Evolutionary conservation across 257 asterid genomes (phyloP).

Genomic region (Solanum microdontum): DNA sequence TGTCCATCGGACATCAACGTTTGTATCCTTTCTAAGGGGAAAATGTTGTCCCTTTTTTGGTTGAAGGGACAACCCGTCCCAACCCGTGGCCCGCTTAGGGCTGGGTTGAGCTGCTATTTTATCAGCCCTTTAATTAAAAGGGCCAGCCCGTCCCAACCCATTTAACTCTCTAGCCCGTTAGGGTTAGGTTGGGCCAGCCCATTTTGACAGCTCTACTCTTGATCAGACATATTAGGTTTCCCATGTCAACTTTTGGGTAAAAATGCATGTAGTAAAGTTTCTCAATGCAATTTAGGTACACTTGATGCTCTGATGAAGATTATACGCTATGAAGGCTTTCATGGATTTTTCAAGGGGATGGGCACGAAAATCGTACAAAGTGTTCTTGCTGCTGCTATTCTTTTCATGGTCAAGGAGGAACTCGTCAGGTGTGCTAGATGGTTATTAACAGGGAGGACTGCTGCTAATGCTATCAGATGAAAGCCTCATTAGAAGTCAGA

Average conservation of each 20-base stretch:
- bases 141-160: too few species aligned
- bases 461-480: conserved; percentile 13
- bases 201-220: too few species aligned
- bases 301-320: conserved; percentile 79
- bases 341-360: conserved; percentile 88
- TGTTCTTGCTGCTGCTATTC: conserved; percentile 90
- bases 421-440: conserved; percentile 73
- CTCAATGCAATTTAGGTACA: conserved; percentile 47
- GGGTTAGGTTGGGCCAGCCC: too few species aligned
- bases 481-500: conserved; percentile 10
- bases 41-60: too few species aligned
- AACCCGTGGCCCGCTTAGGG: too few species aligned
- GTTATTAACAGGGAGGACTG: conserved; percentile 43
- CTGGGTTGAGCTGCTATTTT: too few species aligned
- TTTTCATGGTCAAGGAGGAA: conserved; percentile 97
- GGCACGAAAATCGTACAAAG: conserved; percentile 91
- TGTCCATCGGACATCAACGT: too few species aligned
- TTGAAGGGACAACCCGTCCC: too few species aligned
- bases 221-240: neutral
- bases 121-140: too few species aligned
- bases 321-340: conserved; percentile 67
- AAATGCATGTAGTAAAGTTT: neutral
- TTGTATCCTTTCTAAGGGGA: too few species aligned
- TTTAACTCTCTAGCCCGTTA: too few species aligned
- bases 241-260: neutral